Evolutionary conservation across 2,329 filamentous ascomycete genomes (phyloP), one percentile per base, ranked within the genome.

Genomic region (Ceratocystis cubensis): DNA sequence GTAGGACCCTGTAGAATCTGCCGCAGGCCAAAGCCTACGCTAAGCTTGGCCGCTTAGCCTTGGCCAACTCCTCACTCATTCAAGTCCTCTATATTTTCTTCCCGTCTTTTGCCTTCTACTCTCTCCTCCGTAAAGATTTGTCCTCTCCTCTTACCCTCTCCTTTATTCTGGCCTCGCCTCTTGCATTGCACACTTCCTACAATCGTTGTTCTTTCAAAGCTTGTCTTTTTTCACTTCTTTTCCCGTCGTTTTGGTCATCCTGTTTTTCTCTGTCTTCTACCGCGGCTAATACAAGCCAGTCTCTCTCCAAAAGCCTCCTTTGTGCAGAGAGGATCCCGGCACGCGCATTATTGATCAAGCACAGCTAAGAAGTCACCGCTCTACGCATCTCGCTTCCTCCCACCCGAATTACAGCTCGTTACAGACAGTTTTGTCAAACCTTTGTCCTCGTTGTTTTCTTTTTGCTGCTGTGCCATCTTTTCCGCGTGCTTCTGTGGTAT

Each of bases 281-380:
- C 63, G 63, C 63, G 63, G 63, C 30, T 64, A 64, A 57, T 56
- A 64, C 22, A 37, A 59, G 56, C 13, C 13, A 8, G 20, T 22
- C 46, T 48, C 46, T 48, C n/a, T 22, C 46, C 46, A n/a, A 41
- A 41, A 15, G 37, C 46, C 48, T 25, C 48, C 48, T 57, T 37
- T n/a, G 56, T 59, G 28, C 56, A 59, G 25, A 59, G 56, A 33
- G 25, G 28, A 59, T 37, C 28, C 28, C 56, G 56, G 28, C 56
- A 59, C 56, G 56, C 56, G 56, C 56, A 59, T 59, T 30, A 59
- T 59, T 30, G 28, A 59, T 59, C 30, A 59, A 59, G 22, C 37
- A 41, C 37, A 59, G 5, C 28, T n/a, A n/a, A 33, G 28, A 59
- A 59, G 37, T 41, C 37, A 41, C 37, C 37, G 3, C 37, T 6